Base-by-base conservation (phyloP, 73 alveolate species). In the Paramecium tetraurelia region DNA sequence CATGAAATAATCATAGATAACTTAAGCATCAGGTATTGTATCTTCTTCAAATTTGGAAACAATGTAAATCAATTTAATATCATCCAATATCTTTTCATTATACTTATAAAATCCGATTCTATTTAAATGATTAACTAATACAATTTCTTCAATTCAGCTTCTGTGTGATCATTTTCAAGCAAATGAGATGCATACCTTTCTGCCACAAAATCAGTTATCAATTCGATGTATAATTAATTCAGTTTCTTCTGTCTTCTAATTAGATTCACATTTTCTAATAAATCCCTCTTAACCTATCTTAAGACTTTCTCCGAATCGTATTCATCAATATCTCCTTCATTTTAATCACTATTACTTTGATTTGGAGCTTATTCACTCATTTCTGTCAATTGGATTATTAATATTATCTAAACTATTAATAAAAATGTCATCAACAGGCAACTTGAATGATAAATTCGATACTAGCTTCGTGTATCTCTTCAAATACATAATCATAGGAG, bases 401-500 rank as follows among this genome's bases (percentile, higher is more conserved):
- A 63, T 31, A 31, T 31, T 22, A 33, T 63, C 84, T 8, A 20
- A 63, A 31, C 21, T 53, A 53, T 53, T 53, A 53, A 53, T 53
- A 53, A 53, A 53, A 53, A 53, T 53, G 69, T 53, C 69, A 53
- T 53, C 69, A 53, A 53, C 69, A 53, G 69, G 69, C 69, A 53
- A 53, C 69, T 53, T 18, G 33, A 41, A 63, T 10, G 90, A 80
- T 80, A 80, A 80, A 46, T 80, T 80, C 16, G 90, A 80, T 10
- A 80, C 90, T 3, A 70, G 92, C 21, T 89, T 70, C 93, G 98
- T 96, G 4, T 93, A 96, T 92, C 83, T 96, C 33, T 96, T 96
- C 87, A 93, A 96, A 72, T 96, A 96, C 90, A 96, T 96, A 77
- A 93, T 96, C 58, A 95, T 96, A 21, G 99, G 99, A 33, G 99